A percentile compares a stretch with the other conserved stretches of the same genome.
Evolutionary conservation across 805 yeast genomes (phyloP).

Genomic region (Nakazawaea ambrosiae): DNA sequence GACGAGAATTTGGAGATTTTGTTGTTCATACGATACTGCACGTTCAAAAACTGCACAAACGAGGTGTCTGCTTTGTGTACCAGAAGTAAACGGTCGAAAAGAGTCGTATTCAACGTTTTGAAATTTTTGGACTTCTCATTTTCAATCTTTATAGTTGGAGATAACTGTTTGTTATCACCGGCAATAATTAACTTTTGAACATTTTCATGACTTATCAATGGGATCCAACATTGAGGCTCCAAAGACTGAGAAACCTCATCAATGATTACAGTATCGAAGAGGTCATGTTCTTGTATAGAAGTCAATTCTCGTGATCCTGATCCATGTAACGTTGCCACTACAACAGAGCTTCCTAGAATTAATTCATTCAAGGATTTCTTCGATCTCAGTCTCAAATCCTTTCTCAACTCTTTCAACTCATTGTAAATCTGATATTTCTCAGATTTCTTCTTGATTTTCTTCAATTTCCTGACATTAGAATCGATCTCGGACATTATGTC

Average conservation of each 20-base stretch:
- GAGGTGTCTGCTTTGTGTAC: conserved; percentile 36
- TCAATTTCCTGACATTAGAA: conserved; percentile 44
- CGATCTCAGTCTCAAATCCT: conserved; percentile 65
- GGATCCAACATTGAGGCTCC: conserved; percentile 97
- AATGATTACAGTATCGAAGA: conserved; percentile 77
- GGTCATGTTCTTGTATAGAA: conserved; percentile 16
- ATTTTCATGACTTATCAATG: conserved; percentile 56
- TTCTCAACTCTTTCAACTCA: conserved; percentile 60
- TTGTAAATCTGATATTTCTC: conserved; percentile 64
- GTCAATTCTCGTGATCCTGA: conserved; percentile 67
- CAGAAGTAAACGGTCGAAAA: conserved; percentile 73
- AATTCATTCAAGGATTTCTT: conserved; percentile 53
- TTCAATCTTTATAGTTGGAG: conserved; percentile 77
- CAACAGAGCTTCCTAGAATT: conserved; percentile 55
- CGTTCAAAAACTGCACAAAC: conserved; percentile 50
- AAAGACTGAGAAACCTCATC: conserved; percentile 94
- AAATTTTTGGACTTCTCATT: conserved; percentile 31
- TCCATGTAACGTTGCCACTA: conserved; percentile 83
- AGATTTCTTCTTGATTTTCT: conserved; percentile 52
- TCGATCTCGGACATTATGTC: conserved; percentile 73
- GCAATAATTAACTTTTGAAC: conserved; percentile 66
- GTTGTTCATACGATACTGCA: conserved; percentile 85
- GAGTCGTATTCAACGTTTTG: conserved; percentile 48
- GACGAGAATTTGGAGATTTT: conserved; percentile 78
- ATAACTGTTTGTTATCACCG: conserved; percentile 88